Evolutionary conservation across 805 yeast species (phyloP).

Genomic region (Wickerhamomyces pijperi): DNA sequence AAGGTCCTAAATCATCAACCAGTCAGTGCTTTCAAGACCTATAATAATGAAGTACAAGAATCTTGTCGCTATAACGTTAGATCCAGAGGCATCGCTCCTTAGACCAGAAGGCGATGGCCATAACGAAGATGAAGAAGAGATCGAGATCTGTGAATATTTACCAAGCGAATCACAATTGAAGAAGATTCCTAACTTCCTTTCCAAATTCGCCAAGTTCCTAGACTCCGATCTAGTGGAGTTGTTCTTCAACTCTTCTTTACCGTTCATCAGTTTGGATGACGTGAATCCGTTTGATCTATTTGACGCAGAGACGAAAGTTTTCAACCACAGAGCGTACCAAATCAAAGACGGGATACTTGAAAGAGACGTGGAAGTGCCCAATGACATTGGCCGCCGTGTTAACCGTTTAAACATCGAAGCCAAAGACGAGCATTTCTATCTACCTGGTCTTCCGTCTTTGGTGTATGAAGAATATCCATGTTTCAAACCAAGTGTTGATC

Average conservation of each 20-base stretch:
- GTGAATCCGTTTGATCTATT: conserved; percentile 11
- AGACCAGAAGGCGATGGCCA: not conserved
- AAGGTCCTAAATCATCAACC: too few relatives aligned
- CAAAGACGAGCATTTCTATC: conserved; percentile 9
- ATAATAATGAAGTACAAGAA: conserved; percentile 3
- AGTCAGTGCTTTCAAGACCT: too few relatives aligned
- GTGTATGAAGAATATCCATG: conserved; percentile 17
- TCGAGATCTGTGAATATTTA: conserved; percentile 3
- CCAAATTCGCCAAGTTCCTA: not conserved
- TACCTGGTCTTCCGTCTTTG: conserved; percentile 14
- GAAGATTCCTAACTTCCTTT: conserved; percentile 4
- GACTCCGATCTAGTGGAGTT: not conserved
- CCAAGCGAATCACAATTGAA: conserved; percentile 2
- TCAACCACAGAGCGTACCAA: conserved; percentile 5
- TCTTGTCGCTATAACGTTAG: conserved; percentile 5
- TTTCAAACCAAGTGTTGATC: conserved; percentile 10
- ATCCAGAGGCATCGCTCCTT: conserved; percentile 1
- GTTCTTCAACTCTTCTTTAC: conserved; percentile 12
- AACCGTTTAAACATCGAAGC: conserved; percentile 5
- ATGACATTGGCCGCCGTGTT: conserved; percentile 11
- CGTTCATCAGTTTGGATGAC: conserved; percentile 14
- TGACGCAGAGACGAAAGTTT: conserved; percentile 5
- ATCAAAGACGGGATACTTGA: conserved; percentile 12
- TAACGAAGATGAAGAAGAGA: conserved; percentile 5
- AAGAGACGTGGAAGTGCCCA: conserved; percentile 13